Evolutionary conservation across 345 rosid genomes (phyloP), one percentile per base, ranked within the genome.

Genomic region (Hypericum androsaemum): DNA sequence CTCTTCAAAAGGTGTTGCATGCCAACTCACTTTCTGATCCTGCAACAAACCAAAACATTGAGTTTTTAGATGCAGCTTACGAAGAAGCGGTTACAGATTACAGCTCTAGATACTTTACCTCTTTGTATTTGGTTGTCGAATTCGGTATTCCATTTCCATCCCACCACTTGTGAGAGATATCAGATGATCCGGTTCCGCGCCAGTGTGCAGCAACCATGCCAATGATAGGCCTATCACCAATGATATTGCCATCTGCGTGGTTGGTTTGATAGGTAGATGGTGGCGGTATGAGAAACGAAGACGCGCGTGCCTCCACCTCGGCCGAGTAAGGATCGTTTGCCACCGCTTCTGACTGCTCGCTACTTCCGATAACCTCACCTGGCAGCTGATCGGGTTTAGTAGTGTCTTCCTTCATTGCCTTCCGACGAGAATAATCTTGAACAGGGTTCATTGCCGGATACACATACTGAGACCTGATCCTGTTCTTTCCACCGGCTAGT

Each of bases 11-110:
- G 95, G 99, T 11, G 99, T 88, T 9, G 97, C 99, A 61, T 94
- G 99, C 95, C 97, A 92, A 52, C 86, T 83, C 12, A 88, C 98
- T 68, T 83, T 92, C 62, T 94, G 97, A 64, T 88, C 95, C 99
- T 94, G 81, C 63, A 55, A 22, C 32, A 22, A 61, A 55, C 43
- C 57, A 57, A 65, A 56, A 44, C 45, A 6, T 7, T 37, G 40
- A 36, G 56, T 43, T 10, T 12, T 17, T 14, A 36, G 39, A 15
- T 37, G 39, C 13, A 53, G 28, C 0, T 42, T 3, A 15, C 16
- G 36, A 50, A 42, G 12, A 12, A 11, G 12, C 39, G 2, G 43
- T 5, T 28, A 42, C 4, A 35, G 48, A 52, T 49, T 1, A 8
- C 7, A 15, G 41, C 36, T 8, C 7, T 37, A 11, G 7, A 59